Percentiles rank a stretch among this genome's conserved stretches.
Evolutionary conservation across 495 filamentous ascomycete species (phyloP).

Genomic region (Penicillium bovifimosum): DNA sequence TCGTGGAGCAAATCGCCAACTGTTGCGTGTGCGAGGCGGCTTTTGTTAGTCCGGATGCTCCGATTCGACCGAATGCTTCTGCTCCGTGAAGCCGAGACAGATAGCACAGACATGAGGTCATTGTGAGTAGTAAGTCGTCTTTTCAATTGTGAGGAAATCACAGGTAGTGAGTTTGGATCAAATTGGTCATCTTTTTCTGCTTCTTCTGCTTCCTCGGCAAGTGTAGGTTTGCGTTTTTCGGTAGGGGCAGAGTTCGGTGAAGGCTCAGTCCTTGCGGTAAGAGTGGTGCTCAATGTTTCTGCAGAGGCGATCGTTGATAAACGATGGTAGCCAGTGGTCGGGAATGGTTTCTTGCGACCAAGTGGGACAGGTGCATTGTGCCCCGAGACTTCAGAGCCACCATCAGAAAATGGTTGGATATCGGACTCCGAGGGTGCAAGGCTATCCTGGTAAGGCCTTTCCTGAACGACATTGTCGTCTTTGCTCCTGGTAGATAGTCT

Average conservation of each 20-base stretch:
- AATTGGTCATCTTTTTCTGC: conserved; percentile 42
- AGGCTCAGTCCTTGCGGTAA: conserved; percentile 28
- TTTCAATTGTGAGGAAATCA: conserved; percentile 50
- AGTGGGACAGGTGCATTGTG: conserved; percentile 36
- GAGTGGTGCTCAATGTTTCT: conserved; percentile 49
- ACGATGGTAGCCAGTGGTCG: conserved; percentile 58
- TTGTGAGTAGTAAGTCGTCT: conserved; percentile 84
- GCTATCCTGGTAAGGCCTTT: conserved; percentile 21
- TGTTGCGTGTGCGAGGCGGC: conserved; percentile 58
- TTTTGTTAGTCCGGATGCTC: conserved; percentile 68
- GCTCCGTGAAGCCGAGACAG: conserved; percentile 60
- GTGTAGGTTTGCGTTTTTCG: conserved; percentile 3
- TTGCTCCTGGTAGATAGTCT: conserved; percentile 3
- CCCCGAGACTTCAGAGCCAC: conserved; percentile 34
- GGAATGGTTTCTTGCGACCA: conserved; percentile 48
- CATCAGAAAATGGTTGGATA: conserved; percentile 28
- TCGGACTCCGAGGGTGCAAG: conserved; percentile 24
- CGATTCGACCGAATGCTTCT: conserved; percentile 63
- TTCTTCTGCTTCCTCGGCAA: conserved; percentile 17
- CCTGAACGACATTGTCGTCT: conserved; percentile 15
- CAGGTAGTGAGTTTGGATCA: conserved; percentile 37
- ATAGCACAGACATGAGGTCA: conserved; percentile 89
- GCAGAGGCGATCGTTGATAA: conserved; percentile 69
- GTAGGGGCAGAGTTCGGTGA: conserved; percentile 4
- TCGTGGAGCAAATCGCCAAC: conserved; percentile 73